These are phyloP conservation scores for Biscogniauxia marginata DNA, from an alignment of 2,329 filamentous ascomycete genomes.

Conservation along the genomic window DNA sequence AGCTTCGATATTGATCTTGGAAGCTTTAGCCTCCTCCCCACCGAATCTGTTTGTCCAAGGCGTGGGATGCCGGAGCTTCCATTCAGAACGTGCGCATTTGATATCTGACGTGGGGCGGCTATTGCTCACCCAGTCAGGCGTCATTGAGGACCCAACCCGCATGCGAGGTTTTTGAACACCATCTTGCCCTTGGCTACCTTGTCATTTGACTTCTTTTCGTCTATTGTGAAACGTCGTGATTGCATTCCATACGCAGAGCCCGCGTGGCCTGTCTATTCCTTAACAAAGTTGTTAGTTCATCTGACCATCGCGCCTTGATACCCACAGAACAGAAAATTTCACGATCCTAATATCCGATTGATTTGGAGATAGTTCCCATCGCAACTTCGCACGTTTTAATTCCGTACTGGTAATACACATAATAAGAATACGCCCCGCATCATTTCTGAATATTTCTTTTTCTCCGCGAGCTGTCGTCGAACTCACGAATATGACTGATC, in stretches of 20 bases:
- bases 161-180: conserved; percentile 22
- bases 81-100: conserved; percentile 14
- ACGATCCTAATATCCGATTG: conserved; percentile 16
- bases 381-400: conserved; percentile 1
- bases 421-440: conserved; percentile 13
- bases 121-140: conserved; percentile 19
- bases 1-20: conserved; percentile 37
- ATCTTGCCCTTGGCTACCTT: conserved; percentile 30
- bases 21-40: conserved; percentile 32
- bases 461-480: conserved; percentile 8
- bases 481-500: conserved; percentile 23
- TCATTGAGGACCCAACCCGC: conserved; percentile 22
- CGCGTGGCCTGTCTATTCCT: conserved; percentile 16
- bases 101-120: conserved; percentile 21
- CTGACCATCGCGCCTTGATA: conserved; percentile 21
- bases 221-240: conserved; percentile 12
- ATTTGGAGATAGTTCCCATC: neutral
- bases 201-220: conserved; percentile 30
- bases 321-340: conserved; percentile 17
- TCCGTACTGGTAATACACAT: conserved; percentile 3
- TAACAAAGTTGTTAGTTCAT: conserved; percentile 21
- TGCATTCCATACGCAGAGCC: conserved; percentile 23
- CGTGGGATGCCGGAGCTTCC: conserved; percentile 24
- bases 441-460: conserved; percentile 5
- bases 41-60: conserved; percentile 22